Evolutionary conservation across 2,329 filamentous ascomycete genomes (phyloP).

Genomic region (Aureobasidium musti): DNA sequence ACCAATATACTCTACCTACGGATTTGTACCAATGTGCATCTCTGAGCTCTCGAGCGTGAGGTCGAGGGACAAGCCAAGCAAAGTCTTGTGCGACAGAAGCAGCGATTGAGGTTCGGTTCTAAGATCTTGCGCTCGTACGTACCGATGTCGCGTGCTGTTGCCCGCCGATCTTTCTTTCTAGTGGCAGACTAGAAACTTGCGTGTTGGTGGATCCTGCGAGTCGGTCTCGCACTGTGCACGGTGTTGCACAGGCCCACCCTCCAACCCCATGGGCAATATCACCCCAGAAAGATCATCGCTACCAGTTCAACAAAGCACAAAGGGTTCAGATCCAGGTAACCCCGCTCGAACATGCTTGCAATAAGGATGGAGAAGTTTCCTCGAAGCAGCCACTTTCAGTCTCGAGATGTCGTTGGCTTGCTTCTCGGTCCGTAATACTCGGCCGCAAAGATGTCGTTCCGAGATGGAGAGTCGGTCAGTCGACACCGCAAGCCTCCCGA

Average conservation of each 20-base stretch:
- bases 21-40: neutral
- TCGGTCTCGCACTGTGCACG: constrained; percentile 16
- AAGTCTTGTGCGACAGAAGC: neutral
- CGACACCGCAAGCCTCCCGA: constrained; percentile 4
- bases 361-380: neutral
- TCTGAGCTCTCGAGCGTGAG: neutral
- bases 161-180: constrained; percentile 12
- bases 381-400: neutral
- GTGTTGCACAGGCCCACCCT: neutral
- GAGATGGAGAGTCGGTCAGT: neutral
- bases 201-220: neutral
- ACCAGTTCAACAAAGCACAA: neutral
- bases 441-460: constrained; percentile 1
- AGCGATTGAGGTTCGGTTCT: neutral
- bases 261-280: constrained; percentile 8
- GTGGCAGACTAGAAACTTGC: constrained; percentile 14
- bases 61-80: neutral
- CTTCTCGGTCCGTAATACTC: constrained; percentile 10
- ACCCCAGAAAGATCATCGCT: constrained; percentile 23
- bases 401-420: neutral
- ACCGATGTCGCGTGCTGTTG: constrained; percentile 15
- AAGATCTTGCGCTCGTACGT: neutral
- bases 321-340: neutral
- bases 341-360: neutral
- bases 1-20: neutral